Conservation (phyloP, 345 rosid genomes). For the Tarenaya hassleriana region DNA sequence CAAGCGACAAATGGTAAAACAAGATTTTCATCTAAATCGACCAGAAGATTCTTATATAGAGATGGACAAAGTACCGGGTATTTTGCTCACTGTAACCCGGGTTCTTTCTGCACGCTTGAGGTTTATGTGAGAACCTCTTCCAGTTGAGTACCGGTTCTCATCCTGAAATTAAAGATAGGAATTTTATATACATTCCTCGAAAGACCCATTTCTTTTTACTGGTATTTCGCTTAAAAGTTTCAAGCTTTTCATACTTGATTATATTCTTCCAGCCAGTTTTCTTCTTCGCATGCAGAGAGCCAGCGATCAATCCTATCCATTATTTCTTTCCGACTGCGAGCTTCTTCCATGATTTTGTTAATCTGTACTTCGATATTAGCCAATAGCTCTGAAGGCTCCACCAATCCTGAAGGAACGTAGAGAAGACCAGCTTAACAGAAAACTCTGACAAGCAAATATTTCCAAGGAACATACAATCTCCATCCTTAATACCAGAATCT, state of each 20-base stretch:
- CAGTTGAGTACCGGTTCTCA: conserved; percentile 70
- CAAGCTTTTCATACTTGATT: conserved; percentile 47
- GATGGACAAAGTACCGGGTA: conserved; percentile 59
- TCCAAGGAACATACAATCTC: conserved; percentile 3
- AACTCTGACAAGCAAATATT: neutral
- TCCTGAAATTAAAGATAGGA: conserved; percentile 42
- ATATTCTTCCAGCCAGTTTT: conserved; percentile 94
- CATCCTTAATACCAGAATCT: conserved; percentile 59
- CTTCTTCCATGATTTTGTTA: conserved; percentile 71
- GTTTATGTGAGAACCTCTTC: conserved; percentile 89
- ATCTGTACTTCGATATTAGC: conserved; percentile 76
- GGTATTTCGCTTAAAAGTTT: conserved; percentile 10
- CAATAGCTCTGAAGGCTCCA: conserved; percentile 87
- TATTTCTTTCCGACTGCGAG: conserved; percentile 80
- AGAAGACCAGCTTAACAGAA: conserved; percentile 2
- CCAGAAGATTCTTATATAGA: neutral
- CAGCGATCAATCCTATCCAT: conserved; percentile 89
- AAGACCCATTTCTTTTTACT: neutral
- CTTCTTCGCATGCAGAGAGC: conserved; percentile 94
- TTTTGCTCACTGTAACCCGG: conserved; percentile 68
- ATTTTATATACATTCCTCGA: neutral
- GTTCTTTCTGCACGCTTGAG: conserved; percentile 95
- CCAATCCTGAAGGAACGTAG: conserved; percentile 50
- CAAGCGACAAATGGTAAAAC: neutral
- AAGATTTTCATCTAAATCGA: neutral